Evolutionary conservation across 2,329 filamentous ascomycete species (phyloP).

Genomic region (Epichloe gansuensis): DNA sequence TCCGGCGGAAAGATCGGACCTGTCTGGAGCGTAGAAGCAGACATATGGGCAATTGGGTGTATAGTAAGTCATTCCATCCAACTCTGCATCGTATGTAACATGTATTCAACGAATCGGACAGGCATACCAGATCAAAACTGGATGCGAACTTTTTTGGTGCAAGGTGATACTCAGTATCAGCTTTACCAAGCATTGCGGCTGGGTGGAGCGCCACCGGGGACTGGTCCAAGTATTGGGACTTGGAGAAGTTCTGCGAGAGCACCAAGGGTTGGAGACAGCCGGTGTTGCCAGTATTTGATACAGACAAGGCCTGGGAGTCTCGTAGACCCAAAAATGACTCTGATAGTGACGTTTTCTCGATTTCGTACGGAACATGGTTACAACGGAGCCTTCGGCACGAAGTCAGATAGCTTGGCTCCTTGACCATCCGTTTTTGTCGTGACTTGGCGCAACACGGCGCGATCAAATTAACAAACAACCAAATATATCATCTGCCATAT

Average conservation of each 20-base stretch:
- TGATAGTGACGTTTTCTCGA: too few relatives aligned
- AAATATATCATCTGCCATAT: too few relatives aligned
- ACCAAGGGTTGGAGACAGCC: background rate
- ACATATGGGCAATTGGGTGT: slow-evolving; percentile 1
- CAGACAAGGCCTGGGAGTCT: too few relatives aligned
- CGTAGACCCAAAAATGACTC: too few relatives aligned
- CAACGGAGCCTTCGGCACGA: too few relatives aligned
- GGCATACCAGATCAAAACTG: background rate
- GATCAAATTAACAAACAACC: too few relatives aligned
- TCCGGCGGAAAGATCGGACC: background rate
- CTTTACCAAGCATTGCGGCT: background rate
- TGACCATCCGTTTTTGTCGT: too few relatives aligned
- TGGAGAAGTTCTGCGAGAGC: background rate
- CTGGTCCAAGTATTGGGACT: background rate
- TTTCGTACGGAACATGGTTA: too few relatives aligned
- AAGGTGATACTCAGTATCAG: background rate
- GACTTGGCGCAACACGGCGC: too few relatives aligned
- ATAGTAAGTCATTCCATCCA: background rate
- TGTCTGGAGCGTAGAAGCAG: background rate
- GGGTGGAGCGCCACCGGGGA: background rate
- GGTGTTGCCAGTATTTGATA: too few relatives aligned
- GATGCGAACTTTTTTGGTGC: background rate
- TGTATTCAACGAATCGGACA: background rate
- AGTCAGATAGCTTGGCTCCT: too few relatives aligned
- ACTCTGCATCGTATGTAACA: too few relatives aligned